These are phyloP conservation scores for Pleurotus giganteus DNA, from an alignment of 768 basidiomycete species.

Conservation along the genomic window DNA sequence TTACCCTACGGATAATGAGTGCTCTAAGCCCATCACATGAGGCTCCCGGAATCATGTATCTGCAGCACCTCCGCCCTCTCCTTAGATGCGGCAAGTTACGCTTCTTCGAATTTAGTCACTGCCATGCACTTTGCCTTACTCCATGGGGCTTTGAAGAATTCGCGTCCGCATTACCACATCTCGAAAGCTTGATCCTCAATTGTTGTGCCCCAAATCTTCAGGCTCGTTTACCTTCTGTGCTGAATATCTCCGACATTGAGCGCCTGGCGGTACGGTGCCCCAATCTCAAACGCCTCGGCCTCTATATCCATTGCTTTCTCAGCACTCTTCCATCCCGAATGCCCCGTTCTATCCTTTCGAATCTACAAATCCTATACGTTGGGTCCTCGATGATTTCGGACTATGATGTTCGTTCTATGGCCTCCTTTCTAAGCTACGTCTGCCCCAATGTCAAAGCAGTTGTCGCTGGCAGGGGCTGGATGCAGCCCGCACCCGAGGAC, in stretches of 20 bases:
- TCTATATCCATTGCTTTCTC: slow-evolving; percentile 34
- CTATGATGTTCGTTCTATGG: slow-evolving; percentile 37
- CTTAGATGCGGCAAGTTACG: slow-evolving; percentile 13
- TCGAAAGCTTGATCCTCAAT: slow-evolving; percentile 45
- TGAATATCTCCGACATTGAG: slow-evolving; percentile 34
- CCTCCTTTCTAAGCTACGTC: slow-evolving; percentile 56
- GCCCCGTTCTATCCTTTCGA: slow-evolving; percentile 22
- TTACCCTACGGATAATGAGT: slow-evolving; percentile 22
- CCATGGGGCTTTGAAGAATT: slow-evolving; percentile 42
- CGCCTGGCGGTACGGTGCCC: slow-evolving; percentile 39
- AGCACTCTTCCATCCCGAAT: neutral
- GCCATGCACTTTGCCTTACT: slow-evolving; percentile 33
- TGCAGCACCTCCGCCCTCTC: slow-evolving; percentile 15
- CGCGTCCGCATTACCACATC: slow-evolving; percentile 40
- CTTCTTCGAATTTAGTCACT: slow-evolving; percentile 34
- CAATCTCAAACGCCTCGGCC: slow-evolving; percentile 34
- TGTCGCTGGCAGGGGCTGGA: neutral
- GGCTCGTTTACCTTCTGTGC: slow-evolving; percentile 29
- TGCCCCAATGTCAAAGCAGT: slow-evolving; percentile 27
- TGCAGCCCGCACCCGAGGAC: neutral
- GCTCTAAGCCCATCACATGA: neutral
- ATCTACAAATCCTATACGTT: slow-evolving; percentile 40
- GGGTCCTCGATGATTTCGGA: slow-evolving; percentile 48
- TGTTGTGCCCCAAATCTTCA: slow-evolving; percentile 36
- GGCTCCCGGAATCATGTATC: slow-evolving; percentile 15